Percentiles rank a stretch among this genome's conserved stretches.
phyloP scores from a whole-genome alignment of 1,284 basidiomycete genomes.

The Athelia psychrophila region DNA sequence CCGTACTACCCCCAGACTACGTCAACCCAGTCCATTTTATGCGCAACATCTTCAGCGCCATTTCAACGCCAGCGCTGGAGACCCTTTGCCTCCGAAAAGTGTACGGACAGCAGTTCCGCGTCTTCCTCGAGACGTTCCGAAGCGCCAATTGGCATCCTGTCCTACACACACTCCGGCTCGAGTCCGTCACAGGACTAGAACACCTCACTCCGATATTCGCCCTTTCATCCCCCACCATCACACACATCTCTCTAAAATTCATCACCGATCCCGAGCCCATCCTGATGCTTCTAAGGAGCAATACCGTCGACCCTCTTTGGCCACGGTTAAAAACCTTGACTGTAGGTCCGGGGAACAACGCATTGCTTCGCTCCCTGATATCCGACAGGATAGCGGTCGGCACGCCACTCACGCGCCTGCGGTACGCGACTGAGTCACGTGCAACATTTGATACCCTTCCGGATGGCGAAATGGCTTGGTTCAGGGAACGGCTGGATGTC shows the following conservation, averaged over 20 bases:
- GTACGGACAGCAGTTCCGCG: slow-evolving; percentile 1
- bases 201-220: neutral
- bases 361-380: neutral
- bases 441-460: neutral
- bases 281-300: neutral
- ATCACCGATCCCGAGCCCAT: neutral
- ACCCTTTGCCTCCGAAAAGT: neutral
- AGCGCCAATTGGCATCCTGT: neutral
- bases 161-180: neutral
- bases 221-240: neutral
- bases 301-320: neutral
- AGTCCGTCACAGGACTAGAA: neutral
- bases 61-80: neutral
- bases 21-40: neutral
- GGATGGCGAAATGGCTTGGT: neutral
- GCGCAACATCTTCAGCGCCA: neutral
- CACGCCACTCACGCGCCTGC: neutral
- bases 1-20: neutral
- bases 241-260: neutral
- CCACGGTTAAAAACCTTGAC: neutral
- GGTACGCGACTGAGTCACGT: neutral
- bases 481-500: neutral
- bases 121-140: neutral
- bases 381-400: neutral
- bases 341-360: neutral